A percentile compares a stretch with the other conserved stretches of the same genome.
phyloP scores from a whole-genome alignment of 352 stramenopile species.

The Phytophthora pistaciae region DNA sequence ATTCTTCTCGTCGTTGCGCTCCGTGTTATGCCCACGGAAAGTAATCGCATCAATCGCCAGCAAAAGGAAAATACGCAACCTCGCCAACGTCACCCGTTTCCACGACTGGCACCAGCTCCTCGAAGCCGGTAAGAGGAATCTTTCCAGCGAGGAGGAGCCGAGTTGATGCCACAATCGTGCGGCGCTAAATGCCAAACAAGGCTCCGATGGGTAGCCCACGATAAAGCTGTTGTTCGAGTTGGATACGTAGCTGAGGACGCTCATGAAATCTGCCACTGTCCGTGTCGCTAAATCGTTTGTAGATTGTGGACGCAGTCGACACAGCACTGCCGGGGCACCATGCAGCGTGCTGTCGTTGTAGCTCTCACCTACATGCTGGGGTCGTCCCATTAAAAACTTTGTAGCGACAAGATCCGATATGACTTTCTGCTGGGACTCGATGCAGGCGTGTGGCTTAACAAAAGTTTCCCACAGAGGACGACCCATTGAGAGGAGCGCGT shows the following conservation, averaged over 20 bases:
- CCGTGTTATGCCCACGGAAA: too few relatives aligned
- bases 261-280: conserved; percentile 40
- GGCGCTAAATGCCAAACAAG: conserved; percentile 39
- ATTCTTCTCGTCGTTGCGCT: too few relatives aligned
- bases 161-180: conserved; percentile 32
- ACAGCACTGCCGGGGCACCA: conserved; percentile 38
- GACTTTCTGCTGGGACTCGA: background rate
- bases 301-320: conserved; percentile 28
- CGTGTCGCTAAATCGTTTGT: conserved; percentile 20
- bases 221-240: conserved; percentile 23
- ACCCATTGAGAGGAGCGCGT: background rate
- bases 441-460: background rate
- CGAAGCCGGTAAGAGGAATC: background rate
- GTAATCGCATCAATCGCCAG: background rate
- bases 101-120: background rate
- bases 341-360: conserved; percentile 13
- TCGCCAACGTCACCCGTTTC: background rate
- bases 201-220: conserved; percentile 36
- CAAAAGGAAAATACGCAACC: background rate
- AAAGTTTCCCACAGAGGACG: background rate
- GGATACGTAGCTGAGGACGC: conserved; percentile 18
- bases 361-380: background rate
- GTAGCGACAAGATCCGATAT: background rate
- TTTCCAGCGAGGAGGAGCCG: background rate
- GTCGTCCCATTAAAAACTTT: conserved; percentile 16